Conservation (phyloP, 1,139 yeast genomes). For the Blastobotrys buckinghamii region DNA sequence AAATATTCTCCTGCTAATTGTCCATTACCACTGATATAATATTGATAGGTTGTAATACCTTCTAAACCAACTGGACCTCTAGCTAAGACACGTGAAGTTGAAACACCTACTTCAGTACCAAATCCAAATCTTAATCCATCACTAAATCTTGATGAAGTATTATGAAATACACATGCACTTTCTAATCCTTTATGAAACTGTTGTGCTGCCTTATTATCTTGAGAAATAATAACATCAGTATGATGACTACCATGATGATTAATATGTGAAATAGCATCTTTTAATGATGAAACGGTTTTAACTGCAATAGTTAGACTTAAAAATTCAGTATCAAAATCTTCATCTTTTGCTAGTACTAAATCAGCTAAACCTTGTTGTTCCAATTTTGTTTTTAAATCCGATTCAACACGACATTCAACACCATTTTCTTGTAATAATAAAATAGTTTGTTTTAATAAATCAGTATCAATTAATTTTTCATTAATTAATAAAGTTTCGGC, state of each 20-base stretch:
- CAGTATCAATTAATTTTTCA: slow-evolving; percentile 34
- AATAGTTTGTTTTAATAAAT: slow-evolving; percentile 36
- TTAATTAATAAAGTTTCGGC: slow-evolving; percentile 79
- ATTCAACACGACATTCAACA: slow-evolving; percentile 65
- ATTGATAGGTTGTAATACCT: slow-evolving; percentile 93
- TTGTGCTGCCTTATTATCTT: slow-evolving; percentile 61
- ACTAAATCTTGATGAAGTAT: slow-evolving; percentile 93
- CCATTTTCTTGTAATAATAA: slow-evolving; percentile 52
- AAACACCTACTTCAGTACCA: slow-evolving; percentile 97
- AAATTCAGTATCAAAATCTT: slow-evolving; percentile 78
- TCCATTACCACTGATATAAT: slow-evolving; percentile 85
- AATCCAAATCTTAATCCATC: slow-evolving; percentile 98
- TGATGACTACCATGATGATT: slow-evolving; percentile 92
- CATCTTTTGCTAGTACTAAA: slow-evolving; percentile 26
- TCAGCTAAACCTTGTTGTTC: slow-evolving; percentile 27
- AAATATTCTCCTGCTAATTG: slow-evolving; percentile 86
- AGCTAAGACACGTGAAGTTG: slow-evolving; percentile 95
- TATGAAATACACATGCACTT: slow-evolving; percentile 98
- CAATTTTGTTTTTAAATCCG: slow-evolving; percentile 39
- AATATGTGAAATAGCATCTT: slow-evolving; percentile 75
- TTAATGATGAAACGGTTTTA: slow-evolving; percentile 49
- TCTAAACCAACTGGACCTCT: slow-evolving; percentile 98
- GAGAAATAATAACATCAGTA: slow-evolving; percentile 88
- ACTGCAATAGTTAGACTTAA: slow-evolving; percentile 79
- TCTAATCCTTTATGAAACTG: slow-evolving; percentile 79